Evolutionary conservation across 2,329 filamentous ascomycete species (phyloP).

Genomic region (Nigrograna mackinnonii): DNA sequence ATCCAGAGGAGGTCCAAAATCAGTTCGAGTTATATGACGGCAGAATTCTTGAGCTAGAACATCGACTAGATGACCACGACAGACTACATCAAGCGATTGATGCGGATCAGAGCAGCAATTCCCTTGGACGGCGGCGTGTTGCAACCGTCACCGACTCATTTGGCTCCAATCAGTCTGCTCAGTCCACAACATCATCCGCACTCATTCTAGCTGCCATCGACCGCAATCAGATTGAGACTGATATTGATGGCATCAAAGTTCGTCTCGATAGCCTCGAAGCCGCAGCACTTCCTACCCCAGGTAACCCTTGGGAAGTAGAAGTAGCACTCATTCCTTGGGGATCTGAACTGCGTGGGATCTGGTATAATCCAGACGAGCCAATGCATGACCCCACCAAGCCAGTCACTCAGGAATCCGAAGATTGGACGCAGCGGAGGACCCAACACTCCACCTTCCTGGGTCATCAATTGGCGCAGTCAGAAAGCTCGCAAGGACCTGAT

Average conservation of each 20-base stretch:
- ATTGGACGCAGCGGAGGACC: conserved; percentile 47
- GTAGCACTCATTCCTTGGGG: conserved; percentile 76
- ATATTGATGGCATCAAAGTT: conserved; percentile 53
- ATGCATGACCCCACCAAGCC: conserved; percentile 37
- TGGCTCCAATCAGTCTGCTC: conserved; percentile 41
- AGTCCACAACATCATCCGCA: conserved; percentile 43
- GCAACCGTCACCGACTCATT: conserved; percentile 42
- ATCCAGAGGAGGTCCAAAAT: conserved; percentile 71
- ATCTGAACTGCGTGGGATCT: conserved; percentile 55
- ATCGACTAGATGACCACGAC: conserved; percentile 48
- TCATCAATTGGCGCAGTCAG: conserved; percentile 6
- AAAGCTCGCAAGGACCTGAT: conserved; percentile 2
- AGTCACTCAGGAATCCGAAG: conserved; percentile 48
- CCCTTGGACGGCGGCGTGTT: conserved; percentile 30
- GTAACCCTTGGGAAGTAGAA: conserved; percentile 73
- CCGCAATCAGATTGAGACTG: conserved; percentile 43
- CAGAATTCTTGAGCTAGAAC: conserved; percentile 71
- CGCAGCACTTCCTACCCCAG: conserved; percentile 60
- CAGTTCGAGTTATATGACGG: conserved; percentile 69
- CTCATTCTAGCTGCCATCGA: conserved; percentile 39
- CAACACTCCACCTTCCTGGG: conserved; percentile 11
- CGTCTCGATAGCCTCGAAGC: conserved; percentile 60
- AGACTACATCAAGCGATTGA: conserved; percentile 35
- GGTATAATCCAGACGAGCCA: conserved; percentile 50
- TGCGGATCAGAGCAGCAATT: conserved; percentile 28